phyloP scores from a whole-genome alignment of 805 yeast species.

The Candida vartiovaarae region DNA sequence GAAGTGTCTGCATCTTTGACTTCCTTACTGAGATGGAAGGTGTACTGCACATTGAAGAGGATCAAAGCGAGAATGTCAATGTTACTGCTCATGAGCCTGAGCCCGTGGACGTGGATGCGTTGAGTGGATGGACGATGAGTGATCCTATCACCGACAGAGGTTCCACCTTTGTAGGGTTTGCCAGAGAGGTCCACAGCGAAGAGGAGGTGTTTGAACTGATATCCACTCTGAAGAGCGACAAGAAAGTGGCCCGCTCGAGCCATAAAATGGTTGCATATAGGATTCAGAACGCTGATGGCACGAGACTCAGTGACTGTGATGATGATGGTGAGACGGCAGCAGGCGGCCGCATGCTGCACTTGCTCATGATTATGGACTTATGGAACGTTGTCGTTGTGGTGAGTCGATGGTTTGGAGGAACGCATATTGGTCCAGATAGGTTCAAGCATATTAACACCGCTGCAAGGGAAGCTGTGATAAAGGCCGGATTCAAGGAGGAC shows the following conservation, averaged over 20 bases:
- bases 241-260: conserved; percentile 55
- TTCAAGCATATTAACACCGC: conserved; percentile 89
- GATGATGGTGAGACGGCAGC: conserved; percentile 98
- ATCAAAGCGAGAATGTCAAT: conserved; percentile 4
- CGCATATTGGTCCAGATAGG: conserved; percentile 85
- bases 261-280: conserved; percentile 91
- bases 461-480: conserved; percentile 75
- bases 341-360: conserved; percentile 77
- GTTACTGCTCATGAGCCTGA: conserved; percentile 7
- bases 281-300: conserved; percentile 44
- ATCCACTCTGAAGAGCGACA: conserved; percentile 49
- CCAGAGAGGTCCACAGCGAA: conserved; percentile 53
- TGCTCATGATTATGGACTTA: conserved; percentile 66
- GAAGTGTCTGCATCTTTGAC: conserved; percentile 75
- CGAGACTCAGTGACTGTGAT: conserved; percentile 75
- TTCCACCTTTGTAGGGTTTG: conserved; percentile 78
- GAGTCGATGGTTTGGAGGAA: conserved; percentile 90
- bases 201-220: conserved; percentile 57
- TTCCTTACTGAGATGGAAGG: conserved; percentile 61
- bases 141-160: conserved; percentile 79
- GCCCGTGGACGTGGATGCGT: conserved; percentile 31
- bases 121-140: conserved; percentile 71
- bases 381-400: conserved; percentile 76
- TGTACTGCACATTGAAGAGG: conserved; percentile 32
- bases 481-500: conserved; percentile 43